Conservation (phyloP, 2,329 filamentous ascomycete genomes). For the Tolypocladium tundrense region DNA sequence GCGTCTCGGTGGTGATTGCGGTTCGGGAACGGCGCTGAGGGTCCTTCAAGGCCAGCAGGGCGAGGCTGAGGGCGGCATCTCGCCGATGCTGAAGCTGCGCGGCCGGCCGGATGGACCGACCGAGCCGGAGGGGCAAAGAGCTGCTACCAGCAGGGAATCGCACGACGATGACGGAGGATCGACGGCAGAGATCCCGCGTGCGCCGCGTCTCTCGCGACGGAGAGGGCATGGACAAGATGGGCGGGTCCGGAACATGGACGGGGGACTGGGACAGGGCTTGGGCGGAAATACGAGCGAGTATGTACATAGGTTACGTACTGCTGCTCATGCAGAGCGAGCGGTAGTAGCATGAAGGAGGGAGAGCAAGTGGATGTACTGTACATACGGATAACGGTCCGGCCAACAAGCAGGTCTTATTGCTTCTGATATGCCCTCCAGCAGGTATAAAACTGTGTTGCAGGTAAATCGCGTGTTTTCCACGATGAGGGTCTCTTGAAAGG, state of each 20-base stretch:
- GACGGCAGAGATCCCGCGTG: constrained; percentile 7
- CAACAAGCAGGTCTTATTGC: not conserved
- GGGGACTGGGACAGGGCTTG: not conserved
- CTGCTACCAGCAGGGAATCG: not conserved
- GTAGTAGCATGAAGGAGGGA: not conserved
- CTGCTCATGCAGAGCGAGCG: not conserved
- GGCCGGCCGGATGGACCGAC: not conserved
- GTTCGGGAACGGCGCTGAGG: not conserved
- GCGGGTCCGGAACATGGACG: not conserved
- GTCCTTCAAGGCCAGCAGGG: not conserved
- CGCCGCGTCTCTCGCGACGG: constrained; percentile 1
- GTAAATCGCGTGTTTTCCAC: not conserved
- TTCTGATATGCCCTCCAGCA: not conserved
- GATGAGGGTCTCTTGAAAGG: not conserved
- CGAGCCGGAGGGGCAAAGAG: not conserved
- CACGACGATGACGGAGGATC: not conserved
- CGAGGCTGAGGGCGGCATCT: not conserved
- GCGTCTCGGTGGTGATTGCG: not conserved
- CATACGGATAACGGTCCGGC: not conserved
- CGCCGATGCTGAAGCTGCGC: not conserved
- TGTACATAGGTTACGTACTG: not conserved
- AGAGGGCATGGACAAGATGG: not conserved
- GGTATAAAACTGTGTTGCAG: not conserved
- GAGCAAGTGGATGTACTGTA: not conserved
- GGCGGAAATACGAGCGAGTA: not conserved